phyloP scores from a whole-genome alignment of 1,284 basidiomycete species.

The Papiliotrema laurentii region DNA sequence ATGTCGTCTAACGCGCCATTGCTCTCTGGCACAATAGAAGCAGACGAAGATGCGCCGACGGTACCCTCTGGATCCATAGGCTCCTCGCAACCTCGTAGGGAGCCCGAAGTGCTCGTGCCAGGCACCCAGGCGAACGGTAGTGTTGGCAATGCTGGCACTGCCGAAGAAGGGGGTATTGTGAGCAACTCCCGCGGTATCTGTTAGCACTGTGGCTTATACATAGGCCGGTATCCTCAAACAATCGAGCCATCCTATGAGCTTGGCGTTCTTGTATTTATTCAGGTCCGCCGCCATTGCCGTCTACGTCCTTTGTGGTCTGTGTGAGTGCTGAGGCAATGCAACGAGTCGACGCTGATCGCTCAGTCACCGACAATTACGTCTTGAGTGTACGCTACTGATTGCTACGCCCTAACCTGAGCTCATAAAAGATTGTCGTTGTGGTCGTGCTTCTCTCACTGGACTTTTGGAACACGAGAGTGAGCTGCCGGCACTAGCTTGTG shows the following conservation, averaged over 20 bases:
- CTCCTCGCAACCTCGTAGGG: slow-evolving; percentile 8
- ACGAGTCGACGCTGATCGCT: slow-evolving; percentile 1
- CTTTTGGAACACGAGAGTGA: slow-evolving; percentile 90
- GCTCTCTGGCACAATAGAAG: slow-evolving; percentile 48
- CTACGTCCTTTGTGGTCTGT: slow-evolving; percentile 75
- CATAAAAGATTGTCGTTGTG: slow-evolving; percentile 72
- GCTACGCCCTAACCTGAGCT: not conserved
- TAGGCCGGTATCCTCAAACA: slow-evolving; percentile 48
- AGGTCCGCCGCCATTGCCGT: slow-evolving; percentile 75
- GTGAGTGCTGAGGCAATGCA: slow-evolving; percentile 19
- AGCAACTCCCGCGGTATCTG: slow-evolving; percentile 6
- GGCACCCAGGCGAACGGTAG: slow-evolving; percentile 26
- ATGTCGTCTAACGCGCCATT: slow-evolving; percentile 39
- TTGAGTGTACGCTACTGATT: slow-evolving; percentile 61
- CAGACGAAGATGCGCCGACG: slow-evolving; percentile 38
- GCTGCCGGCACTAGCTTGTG: slow-evolving; percentile 20
- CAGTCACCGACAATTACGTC: slow-evolving; percentile 78
- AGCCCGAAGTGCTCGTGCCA: slow-evolving; percentile 41
- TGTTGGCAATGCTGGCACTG: slow-evolving; percentile 9
- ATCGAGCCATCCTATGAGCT: slow-evolving; percentile 76
- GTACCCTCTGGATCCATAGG: slow-evolving; percentile 44
- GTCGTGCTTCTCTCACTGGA: slow-evolving; percentile 89
- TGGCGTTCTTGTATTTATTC: slow-evolving; percentile 82
- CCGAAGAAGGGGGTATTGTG: slow-evolving; percentile 45
- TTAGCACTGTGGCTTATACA: not conserved